phyloP scores from a whole-genome alignment of 1,139 yeast genomes.

The Candida glucosophila region DNA sequence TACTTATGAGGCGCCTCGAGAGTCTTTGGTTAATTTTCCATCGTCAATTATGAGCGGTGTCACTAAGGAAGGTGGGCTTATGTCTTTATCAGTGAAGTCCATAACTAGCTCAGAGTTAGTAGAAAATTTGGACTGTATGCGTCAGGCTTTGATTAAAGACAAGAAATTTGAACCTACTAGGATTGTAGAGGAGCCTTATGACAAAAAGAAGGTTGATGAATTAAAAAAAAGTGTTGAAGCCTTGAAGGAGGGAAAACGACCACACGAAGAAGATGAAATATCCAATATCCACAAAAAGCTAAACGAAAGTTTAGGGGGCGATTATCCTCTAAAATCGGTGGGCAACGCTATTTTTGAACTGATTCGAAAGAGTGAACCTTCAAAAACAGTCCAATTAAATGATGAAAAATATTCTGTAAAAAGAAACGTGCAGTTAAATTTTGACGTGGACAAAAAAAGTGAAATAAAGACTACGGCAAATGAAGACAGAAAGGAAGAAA shows the following conservation, averaged over 20 bases:
- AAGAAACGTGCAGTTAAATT: constrained; percentile 1
- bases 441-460: too few relatives aligned
- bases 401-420: not conserved
- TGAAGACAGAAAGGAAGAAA: too few relatives aligned
- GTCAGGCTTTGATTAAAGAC: constrained; percentile 10
- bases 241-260: constrained; percentile 5
- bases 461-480: constrained; percentile 1
- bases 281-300: constrained; percentile 3
- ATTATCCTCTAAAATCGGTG: constrained; percentile 5
- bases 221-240: constrained; percentile 14
- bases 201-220: constrained; percentile 8
- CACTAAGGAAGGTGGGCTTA: constrained; percentile 38
- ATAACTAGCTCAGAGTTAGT: constrained; percentile 29
- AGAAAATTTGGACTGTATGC: constrained; percentile 29
- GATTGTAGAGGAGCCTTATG: constrained; percentile 14
- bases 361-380: not conserved
- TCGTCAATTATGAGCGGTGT: constrained; percentile 36
- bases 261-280: constrained; percentile 1
- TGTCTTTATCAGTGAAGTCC: constrained; percentile 36
- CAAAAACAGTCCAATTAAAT: not conserved
- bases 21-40: constrained; percentile 26
- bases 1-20: constrained; percentile 24
- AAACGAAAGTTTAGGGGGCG: constrained; percentile 4
- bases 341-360: not conserved
- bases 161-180: constrained; percentile 10